phyloP scores from a whole-genome alignment of 2,329 filamentous ascomycete species.

The Phialophora verrucosa region DNA sequence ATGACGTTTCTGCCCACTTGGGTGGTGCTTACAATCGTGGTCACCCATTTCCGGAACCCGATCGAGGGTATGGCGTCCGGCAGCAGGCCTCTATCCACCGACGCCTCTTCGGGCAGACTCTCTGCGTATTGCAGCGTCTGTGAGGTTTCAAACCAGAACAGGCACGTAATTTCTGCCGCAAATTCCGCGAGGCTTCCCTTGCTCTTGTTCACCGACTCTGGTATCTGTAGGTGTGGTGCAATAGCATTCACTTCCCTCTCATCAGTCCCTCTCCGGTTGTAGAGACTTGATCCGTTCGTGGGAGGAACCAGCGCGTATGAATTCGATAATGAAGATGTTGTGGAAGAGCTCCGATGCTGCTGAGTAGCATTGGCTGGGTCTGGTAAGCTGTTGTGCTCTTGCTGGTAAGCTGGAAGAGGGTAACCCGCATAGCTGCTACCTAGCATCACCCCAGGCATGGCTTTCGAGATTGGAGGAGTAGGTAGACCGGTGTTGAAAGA shows the following conservation, averaged over 20 bases:
- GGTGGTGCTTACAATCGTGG: conserved; percentile 86
- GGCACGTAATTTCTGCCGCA: conserved; percentile 88
- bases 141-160: conserved; percentile 96
- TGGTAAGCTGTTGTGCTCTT: conserved; percentile 5
- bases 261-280: conserved; percentile 19
- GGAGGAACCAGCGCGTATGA: conserved; percentile 20
- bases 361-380: conserved; percentile 12
- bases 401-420: conserved; percentile 19
- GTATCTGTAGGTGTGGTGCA: conserved; percentile 68
- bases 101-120: conserved; percentile 51
- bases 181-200: conserved; percentile 82
- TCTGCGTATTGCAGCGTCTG: conserved; percentile 78
- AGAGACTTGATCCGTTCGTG: conserved; percentile 12
- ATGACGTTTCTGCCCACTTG: conserved; percentile 97
- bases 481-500: conserved; percentile 37
- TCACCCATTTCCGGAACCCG: conserved; percentile 92
- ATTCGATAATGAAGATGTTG: conserved; percentile 11
- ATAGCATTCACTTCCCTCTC: conserved; percentile 45
- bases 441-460: conserved; percentile 34
- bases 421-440: conserved; percentile 29
- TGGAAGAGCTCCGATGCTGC: conserved; percentile 10
- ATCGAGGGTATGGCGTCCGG: conserved; percentile 75
- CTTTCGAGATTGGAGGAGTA: conserved; percentile 37
- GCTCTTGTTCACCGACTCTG: conserved; percentile 73
- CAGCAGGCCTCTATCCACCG: conserved; percentile 62